phyloP scores from a whole-genome alignment of 345 rosid genomes.

The Clausena lansium region DNA sequence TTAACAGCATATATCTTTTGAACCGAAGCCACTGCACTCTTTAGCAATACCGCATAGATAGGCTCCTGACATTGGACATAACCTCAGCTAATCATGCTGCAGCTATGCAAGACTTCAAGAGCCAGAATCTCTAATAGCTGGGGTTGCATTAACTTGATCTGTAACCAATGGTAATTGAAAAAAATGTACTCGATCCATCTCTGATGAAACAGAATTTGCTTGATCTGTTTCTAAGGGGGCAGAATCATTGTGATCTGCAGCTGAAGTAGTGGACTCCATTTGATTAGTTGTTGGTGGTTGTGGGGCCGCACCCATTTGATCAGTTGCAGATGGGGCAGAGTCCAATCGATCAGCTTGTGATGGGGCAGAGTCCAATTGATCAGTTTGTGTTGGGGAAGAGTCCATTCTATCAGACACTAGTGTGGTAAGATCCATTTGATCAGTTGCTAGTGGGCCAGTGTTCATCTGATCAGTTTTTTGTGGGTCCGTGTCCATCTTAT shows the following conservation, averaged over 20 bases:
- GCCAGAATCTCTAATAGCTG: slow-evolving; percentile 18
- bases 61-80: neutral
- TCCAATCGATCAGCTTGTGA: slow-evolving; percentile 1
- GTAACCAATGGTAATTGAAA: neutral
- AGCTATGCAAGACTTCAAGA: slow-evolving; percentile 18
- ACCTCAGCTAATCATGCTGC: neutral
- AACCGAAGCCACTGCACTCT: slow-evolving; percentile 1
- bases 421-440: neutral
- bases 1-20: neutral
- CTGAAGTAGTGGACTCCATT: slow-evolving; percentile 17
- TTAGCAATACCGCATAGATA: neutral
- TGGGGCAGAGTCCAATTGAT: neutral
- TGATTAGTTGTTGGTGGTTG: slow-evolving; percentile 15
- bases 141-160: slow-evolving; percentile 10
- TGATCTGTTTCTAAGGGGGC: neutral
- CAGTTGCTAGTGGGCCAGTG: slow-evolving; percentile 3
- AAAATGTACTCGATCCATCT: neutral
- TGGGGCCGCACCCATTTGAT: slow-evolving; percentile 8
- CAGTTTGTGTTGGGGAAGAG: neutral
- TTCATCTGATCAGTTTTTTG: slow-evolving; percentile 13
- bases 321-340: neutral
- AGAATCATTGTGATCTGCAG: slow-evolving; percentile 15
- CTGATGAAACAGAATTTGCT: neutral
- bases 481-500: slow-evolving; percentile 15
- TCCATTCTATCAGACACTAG: neutral